Evolutionary conservation across 2,329 filamentous ascomycete genomes (phyloP), one percentile per base, ranked within the genome.

Genomic region (Mycogone perniciosa): DNA sequence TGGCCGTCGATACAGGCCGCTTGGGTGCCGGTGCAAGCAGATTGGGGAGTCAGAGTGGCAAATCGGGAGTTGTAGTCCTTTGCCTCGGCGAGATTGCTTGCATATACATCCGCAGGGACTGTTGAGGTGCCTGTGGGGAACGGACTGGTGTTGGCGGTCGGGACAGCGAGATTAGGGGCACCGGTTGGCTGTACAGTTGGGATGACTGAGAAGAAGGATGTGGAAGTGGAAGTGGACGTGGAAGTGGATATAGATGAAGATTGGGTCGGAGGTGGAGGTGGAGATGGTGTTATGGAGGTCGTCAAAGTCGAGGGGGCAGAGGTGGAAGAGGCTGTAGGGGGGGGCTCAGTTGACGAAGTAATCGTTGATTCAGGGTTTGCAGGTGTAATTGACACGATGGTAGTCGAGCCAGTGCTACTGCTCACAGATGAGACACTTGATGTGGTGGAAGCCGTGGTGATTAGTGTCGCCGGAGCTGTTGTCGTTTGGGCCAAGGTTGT

Each of bases 1-100:
- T 73, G 69, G 26, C 77, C 75, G 10, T 67, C 61, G 41, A 83
- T 73, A 48, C 80, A 84, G 4, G 79, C 79, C 3, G 71, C 68
- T 51, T 81, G 75, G 29, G 67, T 67, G 1, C 60, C 48, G 0
- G 57, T 60, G 59, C 80, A 84, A 46, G 74, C 67, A 3, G 76
- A 74, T 20, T 72, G 56, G 5, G 70, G 64, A 1, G 71, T 74
- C 33, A 79, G 64, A 1, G 57, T 61, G 29, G 68, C 66, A 54
- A 77, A 80, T 27, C 75, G 54, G 7, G 64, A 55, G 61, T 84
- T 83, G 58, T 76, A 72, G 3, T 62, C 51, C 38, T 67, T 63
- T 7, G 76, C 75, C 34, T 67, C 56, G 7, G 67, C 67, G 20
- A 81, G 67, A 55, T 79, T 78, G 48, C 62, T 64, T 2, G 70